phyloP scores from a whole-genome alignment of 805 yeast species.

The Kazachstania kunashirensis region DNA sequence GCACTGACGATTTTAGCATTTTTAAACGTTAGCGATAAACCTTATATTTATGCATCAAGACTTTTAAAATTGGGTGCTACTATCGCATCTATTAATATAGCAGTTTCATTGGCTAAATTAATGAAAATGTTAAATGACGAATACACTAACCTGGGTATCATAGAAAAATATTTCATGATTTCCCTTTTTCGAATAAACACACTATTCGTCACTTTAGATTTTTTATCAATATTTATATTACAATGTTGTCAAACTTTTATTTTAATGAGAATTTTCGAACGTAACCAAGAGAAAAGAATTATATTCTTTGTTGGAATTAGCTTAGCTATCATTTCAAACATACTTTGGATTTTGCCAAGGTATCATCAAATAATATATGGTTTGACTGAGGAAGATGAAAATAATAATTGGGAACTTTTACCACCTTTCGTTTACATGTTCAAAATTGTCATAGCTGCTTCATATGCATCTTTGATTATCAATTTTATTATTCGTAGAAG shows the following conservation, averaged over 20 bases:
- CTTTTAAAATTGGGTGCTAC: constrained; percentile 35
- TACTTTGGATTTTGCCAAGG: constrained; percentile 56
- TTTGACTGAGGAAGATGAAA: constrained; percentile 6
- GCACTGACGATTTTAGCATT: constrained; percentile 54
- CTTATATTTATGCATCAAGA: constrained; percentile 34
- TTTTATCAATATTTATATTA: constrained; percentile 46
- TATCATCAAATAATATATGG: constrained; percentile 8
- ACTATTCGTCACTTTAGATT: constrained; percentile 46
- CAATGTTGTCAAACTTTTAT: constrained; percentile 66
- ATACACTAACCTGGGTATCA: constrained; percentile 32
- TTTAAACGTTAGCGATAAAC: constrained; percentile 55
- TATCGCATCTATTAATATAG: constrained; percentile 46
- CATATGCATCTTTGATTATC: constrained; percentile 55
- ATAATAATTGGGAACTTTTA: constrained; percentile 40
- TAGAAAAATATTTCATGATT: constrained; percentile 18
- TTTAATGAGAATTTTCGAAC: constrained; percentile 53
- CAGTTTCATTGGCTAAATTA: constrained; percentile 40
- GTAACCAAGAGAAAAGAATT: constrained; percentile 59
- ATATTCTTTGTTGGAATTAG: constrained; percentile 50
- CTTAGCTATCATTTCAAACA: constrained; percentile 47
- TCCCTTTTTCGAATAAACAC: constrained; percentile 35
- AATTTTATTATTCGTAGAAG: constrained; percentile 46
- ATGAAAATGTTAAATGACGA: constrained; percentile 39
- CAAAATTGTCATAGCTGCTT: constrained; percentile 58
- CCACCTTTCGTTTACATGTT: constrained; percentile 69